Evolutionary conservation across 2,329 filamentous ascomycete species (phyloP).

Genomic region (Aureobasidium sp.): DNA sequence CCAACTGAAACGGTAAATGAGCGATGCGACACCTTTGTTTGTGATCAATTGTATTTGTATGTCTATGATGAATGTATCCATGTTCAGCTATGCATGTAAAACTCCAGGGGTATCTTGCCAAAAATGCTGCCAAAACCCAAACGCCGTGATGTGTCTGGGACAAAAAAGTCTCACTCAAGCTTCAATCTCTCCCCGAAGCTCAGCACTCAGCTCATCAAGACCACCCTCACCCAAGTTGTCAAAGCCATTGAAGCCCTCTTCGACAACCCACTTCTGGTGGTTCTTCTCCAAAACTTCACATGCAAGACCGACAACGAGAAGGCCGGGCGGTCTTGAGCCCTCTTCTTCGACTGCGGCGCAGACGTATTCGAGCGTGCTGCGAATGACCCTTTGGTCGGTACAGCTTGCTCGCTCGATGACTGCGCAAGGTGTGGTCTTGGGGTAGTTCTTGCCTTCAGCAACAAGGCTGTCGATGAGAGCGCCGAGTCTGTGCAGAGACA

Average conservation of each 20-base stretch:
- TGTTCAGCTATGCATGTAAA: background rate
- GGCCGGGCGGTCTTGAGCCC: slow-evolving; percentile 79
- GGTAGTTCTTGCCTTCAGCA: slow-evolving; percentile 51
- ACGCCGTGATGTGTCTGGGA: background rate
- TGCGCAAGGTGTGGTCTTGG: slow-evolving; percentile 73
- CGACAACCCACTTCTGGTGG: slow-evolving; percentile 68
- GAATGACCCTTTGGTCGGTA: slow-evolving; percentile 85
- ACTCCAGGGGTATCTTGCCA: background rate
- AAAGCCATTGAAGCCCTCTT: slow-evolving; percentile 76
- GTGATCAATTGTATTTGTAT: background rate
- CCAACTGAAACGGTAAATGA: background rate
- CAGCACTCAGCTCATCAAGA: slow-evolving; percentile 26
- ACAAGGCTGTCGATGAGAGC: slow-evolving; percentile 68
- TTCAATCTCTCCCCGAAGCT: slow-evolving; percentile 6
- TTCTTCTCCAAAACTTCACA: slow-evolving; percentile 68
- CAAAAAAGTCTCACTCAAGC: background rate
- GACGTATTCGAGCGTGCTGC: slow-evolving; percentile 75
- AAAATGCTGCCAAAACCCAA: background rate
- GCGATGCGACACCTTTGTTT: background rate
- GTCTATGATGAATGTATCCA: slow-evolving; percentile 8
- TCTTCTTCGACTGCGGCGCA: slow-evolving; percentile 78
- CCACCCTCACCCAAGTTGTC: slow-evolving; percentile 40
- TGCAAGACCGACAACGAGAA: slow-evolving; percentile 76
- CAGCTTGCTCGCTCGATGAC: slow-evolving; percentile 92
- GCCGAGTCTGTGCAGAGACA: slow-evolving; percentile 81